Evolutionary conservation across 306 rosid species (phyloP), one percentile per base, ranked within the genome.

Genomic region (Lithocarpus polystachyus): DNA sequence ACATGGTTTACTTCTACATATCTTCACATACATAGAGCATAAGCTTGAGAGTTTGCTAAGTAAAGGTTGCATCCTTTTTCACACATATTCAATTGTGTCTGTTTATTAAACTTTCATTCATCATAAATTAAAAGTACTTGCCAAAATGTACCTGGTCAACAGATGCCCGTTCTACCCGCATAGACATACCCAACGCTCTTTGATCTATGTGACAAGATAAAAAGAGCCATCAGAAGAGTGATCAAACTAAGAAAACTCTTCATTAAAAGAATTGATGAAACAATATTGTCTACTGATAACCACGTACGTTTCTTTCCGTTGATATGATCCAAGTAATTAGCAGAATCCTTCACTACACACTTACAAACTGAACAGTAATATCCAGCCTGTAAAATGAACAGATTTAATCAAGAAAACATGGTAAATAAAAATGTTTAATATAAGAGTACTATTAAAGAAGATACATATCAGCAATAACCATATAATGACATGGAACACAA

Each of bases 131-230:
- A 40, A 40, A 40, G 2, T 40, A 40, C 45, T 40, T 8, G 45
- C 45, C 45, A 40, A 40, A 40, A 40, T 40, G 45, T 29, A 91
- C 98, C 98, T 96, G 99, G 52, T 90, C n/a, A 31, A 96, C 94
- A 81, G 96, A 90, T 80, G 99, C 98, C 17, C 94, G 91, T 81
- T 96, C 98, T 35, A 92, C 97, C 81, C 97, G 89, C 99, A 96
- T 96, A 72, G 99, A 96, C 99, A 96, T 96, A 69, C 99, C 99
- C 92, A 96, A 84, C 5, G 98, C 98, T 88, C 98, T 89, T 86
- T 96, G 98, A 88, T 93, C 98, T 96, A 82, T 59, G 70, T 75
- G 64, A 56, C 51, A 83, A 33, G 45, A 72, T 18, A 68, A 71
- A 54, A 68, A 61, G 18, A 81, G 68, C 43, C 6, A 80, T 79